These are phyloP conservation scores for Neonothopanus nambi DNA, from an alignment of 1,284 basidiomycete genomes.

Conservation along the genomic window DNA sequence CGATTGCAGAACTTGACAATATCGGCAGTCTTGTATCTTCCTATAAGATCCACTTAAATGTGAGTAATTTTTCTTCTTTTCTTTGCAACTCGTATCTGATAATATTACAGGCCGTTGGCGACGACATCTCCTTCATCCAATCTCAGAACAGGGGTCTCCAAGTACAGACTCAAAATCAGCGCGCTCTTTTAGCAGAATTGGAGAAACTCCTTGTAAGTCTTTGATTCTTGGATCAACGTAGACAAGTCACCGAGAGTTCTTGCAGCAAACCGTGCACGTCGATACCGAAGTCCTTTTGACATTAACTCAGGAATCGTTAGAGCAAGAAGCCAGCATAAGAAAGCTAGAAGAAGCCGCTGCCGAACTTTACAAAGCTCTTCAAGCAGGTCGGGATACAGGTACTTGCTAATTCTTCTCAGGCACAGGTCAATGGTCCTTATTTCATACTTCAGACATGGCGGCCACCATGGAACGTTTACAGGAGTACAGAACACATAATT, in stretches of 20 bases:
- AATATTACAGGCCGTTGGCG: constrained; percentile 73
- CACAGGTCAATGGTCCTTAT: constrained; percentile 4
- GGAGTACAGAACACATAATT: constrained; percentile 86
- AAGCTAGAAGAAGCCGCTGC: constrained; percentile 82
- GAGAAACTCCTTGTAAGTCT: constrained; percentile 77
- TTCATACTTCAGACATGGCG: constrained; percentile 72
- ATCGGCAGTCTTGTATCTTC: constrained; percentile 86
- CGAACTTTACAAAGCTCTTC: constrained; percentile 93
- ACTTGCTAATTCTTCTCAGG: constrained; percentile 16
- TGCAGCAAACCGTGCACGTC: constrained; percentile 91
- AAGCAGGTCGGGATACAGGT: constrained; percentile 89
- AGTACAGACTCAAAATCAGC: constrained; percentile 96
- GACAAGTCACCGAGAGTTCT: constrained; percentile 11
- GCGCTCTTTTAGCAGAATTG: constrained; percentile 77
- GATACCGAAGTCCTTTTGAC: constrained; percentile 73
- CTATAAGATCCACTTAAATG: constrained; percentile 94
- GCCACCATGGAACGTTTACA: constrained; percentile 90
- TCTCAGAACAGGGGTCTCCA: constrained; percentile 96
- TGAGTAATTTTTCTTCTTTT: constrained; percentile 37
- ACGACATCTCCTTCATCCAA: constrained; percentile 96
- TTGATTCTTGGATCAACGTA: constrained; percentile 2
- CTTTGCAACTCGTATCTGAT: constrained; percentile 6
- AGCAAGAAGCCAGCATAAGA: constrained; percentile 74
- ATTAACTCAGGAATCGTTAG: constrained; percentile 85
- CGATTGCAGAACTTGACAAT: constrained; percentile 80